A percentile compares a stretch with the other conserved stretches of the same genome.
Evolutionary conservation across 768 basidiomycete genomes (phyloP).

Genomic region (Vararia minispora): DNA sequence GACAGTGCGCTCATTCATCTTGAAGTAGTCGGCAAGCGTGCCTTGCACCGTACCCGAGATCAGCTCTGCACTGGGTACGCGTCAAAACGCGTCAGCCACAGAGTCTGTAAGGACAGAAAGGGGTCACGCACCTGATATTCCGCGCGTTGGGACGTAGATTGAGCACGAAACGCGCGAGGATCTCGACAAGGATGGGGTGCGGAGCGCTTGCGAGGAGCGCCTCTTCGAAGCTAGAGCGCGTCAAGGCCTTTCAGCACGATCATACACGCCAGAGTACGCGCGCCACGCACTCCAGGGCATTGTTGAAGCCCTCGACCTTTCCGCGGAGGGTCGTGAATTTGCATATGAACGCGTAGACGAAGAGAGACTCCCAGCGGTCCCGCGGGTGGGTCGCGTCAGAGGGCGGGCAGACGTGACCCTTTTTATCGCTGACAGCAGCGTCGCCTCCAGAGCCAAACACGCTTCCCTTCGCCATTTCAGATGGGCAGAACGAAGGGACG

Average conservation of each 20-base stretch:
- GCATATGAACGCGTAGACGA: constrained; percentile 78
- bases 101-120: too few species aligned
- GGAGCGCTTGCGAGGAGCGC: constrained; percentile 64
- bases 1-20: constrained; percentile 58
- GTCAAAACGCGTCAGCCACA: too few species aligned
- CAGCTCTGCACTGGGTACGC: constrained; percentile 55
- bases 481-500: too few species aligned
- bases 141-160: constrained; percentile 82
- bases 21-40: constrained; percentile 64
- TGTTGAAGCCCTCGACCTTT: constrained; percentile 71
- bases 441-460: constrained; percentile 23
- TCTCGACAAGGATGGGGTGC: constrained; percentile 58
- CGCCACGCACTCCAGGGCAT: constrained; percentile 69
- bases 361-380: constrained; percentile 80
- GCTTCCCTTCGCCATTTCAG: too few species aligned
- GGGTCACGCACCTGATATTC: constrained; percentile 77
- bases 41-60: constrained; percentile 65
- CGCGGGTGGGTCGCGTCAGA: constrained; percentile 62
- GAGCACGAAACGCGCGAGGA: constrained; percentile 67
- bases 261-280: constrained; percentile 14
- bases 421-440: constrained; percentile 29
- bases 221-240: constrained; percentile 55
- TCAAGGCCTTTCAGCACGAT: constrained; percentile 1
- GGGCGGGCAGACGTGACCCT: constrained; percentile 40
- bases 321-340: constrained; percentile 67